These are phyloP conservation scores for Agaricus blazei DNA, from an alignment of 768 basidiomycete genomes.

Conservation along the genomic window DNA sequence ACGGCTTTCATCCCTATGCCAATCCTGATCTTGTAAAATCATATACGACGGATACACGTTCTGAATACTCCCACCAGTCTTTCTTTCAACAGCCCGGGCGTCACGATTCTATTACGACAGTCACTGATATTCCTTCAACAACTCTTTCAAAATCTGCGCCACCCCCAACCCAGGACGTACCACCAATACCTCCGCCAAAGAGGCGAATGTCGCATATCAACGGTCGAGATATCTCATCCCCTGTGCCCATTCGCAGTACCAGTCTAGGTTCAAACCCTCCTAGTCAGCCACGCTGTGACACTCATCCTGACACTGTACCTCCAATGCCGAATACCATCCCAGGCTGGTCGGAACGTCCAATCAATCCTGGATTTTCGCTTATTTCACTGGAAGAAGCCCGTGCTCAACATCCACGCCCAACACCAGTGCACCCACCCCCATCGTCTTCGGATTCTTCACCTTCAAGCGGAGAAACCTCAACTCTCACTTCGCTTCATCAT, in stretches of 20 bases:
- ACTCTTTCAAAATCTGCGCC: conserved; percentile 27
- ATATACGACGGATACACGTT: conserved; percentile 26
- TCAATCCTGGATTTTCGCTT: conserved; percentile 52
- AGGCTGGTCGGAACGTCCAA: conserved; percentile 46
- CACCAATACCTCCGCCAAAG: conserved; percentile 29
- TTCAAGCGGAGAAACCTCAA: conserved; percentile 18
- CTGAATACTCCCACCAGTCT: conserved; percentile 23
- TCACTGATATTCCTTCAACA: conserved; percentile 36
- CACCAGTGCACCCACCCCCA: conserved; percentile 24
- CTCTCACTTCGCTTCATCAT: conserved; percentile 23
- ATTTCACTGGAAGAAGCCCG: conserved; percentile 79
- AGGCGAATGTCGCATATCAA: conserved; percentile 32
- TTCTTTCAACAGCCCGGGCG: conserved; percentile 25
- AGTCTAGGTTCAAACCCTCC: conserved; percentile 19
- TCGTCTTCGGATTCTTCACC: conserved; percentile 14
- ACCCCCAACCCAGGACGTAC: conserved; percentile 25
- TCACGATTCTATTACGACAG: conserved; percentile 49
- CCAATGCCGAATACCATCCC: conserved; percentile 27
- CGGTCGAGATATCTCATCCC: conserved; percentile 53
- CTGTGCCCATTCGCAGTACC: conserved; percentile 36
- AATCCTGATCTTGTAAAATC: conserved; percentile 63
- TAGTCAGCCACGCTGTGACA: conserved; percentile 21
- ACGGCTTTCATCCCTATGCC: conserved; percentile 67
- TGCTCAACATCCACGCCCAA: conserved; percentile 54
- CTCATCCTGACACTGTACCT: conserved; percentile 13